A percentile compares a stretch with the other conserved stretches of the same genome.
Evolutionary conservation across 495 filamentous ascomycete genomes (phyloP).

Genomic region (Pyronema omphalodes): DNA sequence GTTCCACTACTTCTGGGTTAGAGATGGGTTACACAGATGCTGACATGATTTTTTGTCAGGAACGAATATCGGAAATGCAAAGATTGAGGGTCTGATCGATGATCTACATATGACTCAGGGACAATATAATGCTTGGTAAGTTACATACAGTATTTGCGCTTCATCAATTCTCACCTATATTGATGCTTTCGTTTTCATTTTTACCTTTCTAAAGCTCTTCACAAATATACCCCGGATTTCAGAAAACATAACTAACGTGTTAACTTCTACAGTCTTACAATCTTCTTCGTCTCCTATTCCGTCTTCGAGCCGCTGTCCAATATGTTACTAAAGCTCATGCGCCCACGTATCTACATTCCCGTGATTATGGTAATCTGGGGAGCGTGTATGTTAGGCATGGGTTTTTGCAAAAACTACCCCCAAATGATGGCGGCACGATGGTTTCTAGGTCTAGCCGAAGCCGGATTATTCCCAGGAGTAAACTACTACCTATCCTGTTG

Average conservation of each 20-base stretch:
- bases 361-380: conserved; percentile 36
- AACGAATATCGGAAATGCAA: conserved; percentile 49
- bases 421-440: conserved; percentile 69
- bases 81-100: conserved; percentile 50
- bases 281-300: conserved; percentile 88
- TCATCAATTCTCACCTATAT: too few species aligned
- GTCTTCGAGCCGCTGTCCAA: conserved; percentile 79
- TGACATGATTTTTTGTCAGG: neutral
- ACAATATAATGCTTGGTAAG: conserved; percentile 50
- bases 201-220: too few species aligned
- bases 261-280: conserved; percentile 36
- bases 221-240: neutral
- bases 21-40: too few species aligned
- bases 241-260: neutral
- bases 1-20: neutral
- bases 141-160: neutral
- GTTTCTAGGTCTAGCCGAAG: conserved; percentile 72
- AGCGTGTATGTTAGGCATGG: conserved; percentile 61
- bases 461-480: conserved; percentile 65
- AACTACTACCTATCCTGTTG: conserved; percentile 80
- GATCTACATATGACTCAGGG: conserved; percentile 44
- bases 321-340: conserved; percentile 59
- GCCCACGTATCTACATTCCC: conserved; percentile 52
- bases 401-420: conserved; percentile 55
- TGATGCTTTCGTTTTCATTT: too few species aligned